Evolutionary conservation across 305 asterid genomes (phyloP), one percentile per base, ranked within the genome.

Genomic region (Ajuga reptans): DNA sequence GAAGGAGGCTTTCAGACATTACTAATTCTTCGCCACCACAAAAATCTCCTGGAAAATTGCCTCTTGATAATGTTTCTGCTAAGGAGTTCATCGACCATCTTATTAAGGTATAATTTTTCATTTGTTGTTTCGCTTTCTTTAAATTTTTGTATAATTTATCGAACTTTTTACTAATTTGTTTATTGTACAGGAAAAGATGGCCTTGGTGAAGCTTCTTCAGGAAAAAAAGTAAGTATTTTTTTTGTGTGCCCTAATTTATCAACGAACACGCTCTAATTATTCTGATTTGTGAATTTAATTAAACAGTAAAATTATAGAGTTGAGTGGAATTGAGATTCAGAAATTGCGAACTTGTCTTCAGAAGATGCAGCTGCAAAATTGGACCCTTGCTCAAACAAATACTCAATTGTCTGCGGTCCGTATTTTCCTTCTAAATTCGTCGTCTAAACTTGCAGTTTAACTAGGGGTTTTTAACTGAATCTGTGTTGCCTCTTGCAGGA

Each of bases 351-450:
- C 66, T 34, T 82, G 78, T 74, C 79, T 90, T 67, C 90, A 90
- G 83, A 90, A 84, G 75, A 77, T 85, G 88, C 96, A 88, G 81
- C 69, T 85, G 79, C 98, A 92, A 57, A 92, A 92, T 51, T 87
- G 91, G 95, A 83, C 65, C 68, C 87, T 92, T 72, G 98, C 97
- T 82, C 93, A 87, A 77, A 79, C 91, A 33, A 92, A 92, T 65
- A 84, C 88, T 71, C 89, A 71, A 29, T 86, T 92, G 89, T 64
- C 75, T 53, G 89, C 91, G 69, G 98, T 91, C 16, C 55, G 90
- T 78, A 42, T 31, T 45, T 31, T 8, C 41, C 51, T 27, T 34
- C 5, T 27, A 6, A 4, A 9, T 39, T 37, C 5, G 37, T 58
- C 17, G 9, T 52, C 50, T 1, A 4, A 47, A 3, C 10, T 46